Percentiles rank a stretch among this genome's conserved stretches.
phyloP scores from a whole-genome alignment of 768 basidiomycete genomes.

The Macrolepiota fuliginosa region DNA sequence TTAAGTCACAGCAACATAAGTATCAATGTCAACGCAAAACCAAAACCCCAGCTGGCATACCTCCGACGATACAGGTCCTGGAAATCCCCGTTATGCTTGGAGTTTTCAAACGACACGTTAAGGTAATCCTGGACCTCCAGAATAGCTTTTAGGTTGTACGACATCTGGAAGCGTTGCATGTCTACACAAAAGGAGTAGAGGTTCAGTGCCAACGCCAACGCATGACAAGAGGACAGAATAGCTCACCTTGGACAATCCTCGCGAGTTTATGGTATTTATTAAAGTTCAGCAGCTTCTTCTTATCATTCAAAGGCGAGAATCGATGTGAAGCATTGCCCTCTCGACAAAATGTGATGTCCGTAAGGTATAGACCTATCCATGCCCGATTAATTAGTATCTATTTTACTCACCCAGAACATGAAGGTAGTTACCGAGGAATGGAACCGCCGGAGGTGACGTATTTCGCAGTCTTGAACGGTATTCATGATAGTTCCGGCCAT shows the following conservation, averaged over 20 bases:
- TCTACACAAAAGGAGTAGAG: constrained; percentile 39
- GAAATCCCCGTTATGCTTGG: constrained; percentile 75
- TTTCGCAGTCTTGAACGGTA: constrained; percentile 87
- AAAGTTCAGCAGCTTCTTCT: constrained; percentile 87
- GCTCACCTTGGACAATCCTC: constrained; percentile 74
- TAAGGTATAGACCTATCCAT: constrained; percentile 71
- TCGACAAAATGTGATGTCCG: constrained; percentile 92
- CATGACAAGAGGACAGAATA: background rate
- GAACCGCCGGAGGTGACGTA: constrained; percentile 89
- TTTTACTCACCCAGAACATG: background rate
- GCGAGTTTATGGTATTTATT: constrained; percentile 94
- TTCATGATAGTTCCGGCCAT: constrained; percentile 86
- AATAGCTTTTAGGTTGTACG: constrained; percentile 85
- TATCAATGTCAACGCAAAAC: background rate
- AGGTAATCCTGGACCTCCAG: constrained; percentile 86
- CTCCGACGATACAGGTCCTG: constrained; percentile 86
- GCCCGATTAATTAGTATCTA: background rate
- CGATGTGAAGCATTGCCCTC: constrained; percentile 91
- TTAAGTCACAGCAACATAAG: constrained; percentile 9
- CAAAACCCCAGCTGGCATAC: constrained; percentile 36
- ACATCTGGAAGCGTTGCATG: constrained; percentile 89
- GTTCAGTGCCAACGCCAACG: constrained; percentile 21
- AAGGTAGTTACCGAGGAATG: constrained; percentile 75
- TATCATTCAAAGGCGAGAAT: constrained; percentile 70
- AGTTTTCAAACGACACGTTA: constrained; percentile 68